Base-by-base conservation (phyloP, 306 rosid genomes). In the Senna siamea region DNA sequence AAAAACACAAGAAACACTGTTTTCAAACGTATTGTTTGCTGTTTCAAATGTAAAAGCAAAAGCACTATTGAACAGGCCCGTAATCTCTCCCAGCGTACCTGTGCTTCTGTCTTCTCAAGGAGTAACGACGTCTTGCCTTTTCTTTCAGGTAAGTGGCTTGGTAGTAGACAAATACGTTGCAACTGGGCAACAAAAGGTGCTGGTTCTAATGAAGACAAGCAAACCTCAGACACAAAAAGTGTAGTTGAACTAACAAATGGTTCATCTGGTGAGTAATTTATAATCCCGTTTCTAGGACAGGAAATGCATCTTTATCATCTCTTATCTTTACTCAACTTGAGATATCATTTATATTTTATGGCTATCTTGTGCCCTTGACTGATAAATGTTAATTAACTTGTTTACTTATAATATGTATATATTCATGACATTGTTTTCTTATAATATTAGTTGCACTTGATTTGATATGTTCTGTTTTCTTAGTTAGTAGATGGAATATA, bases 121-220 rank as follows among this genome's bases (percentile, higher is more conserved):
- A 32, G 17, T 67, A 53, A 50, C 28, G 13, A 12, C 40, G 10
- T n/a, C 43, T 41, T 76, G 63, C 46, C 15, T 47, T 9, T 71
- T 68, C 73, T 51, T 78, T 34, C 80, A 94, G 99, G 97, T 44
- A 94, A 94, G 81, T 94, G 99, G 99, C 97, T 94, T 61, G 97
- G 96, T 64, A 94, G 97, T 74, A 85, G 99, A 69, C 99, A 92
- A 80, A 94, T 92, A 69, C 96, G 96, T 19, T 94, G 97, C 76
- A 94, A 94, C 82, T 94, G 99, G 99, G 99, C 99, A 56, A 87
- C 96, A 44, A 94, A 94, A 83, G 99, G 97, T 78, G 97, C 99
- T 69, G 89, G 72, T 19, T 59, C 89, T 43, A 89, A 35, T 65
- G 99, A 92, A 38, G 99, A 94, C 77, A 92, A 88, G 83, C 92